These are phyloP conservation scores for Periglandula ipomoeae DNA, from an alignment of 2,329 filamentous ascomycete genomes.

Conservation along the genomic window DNA sequence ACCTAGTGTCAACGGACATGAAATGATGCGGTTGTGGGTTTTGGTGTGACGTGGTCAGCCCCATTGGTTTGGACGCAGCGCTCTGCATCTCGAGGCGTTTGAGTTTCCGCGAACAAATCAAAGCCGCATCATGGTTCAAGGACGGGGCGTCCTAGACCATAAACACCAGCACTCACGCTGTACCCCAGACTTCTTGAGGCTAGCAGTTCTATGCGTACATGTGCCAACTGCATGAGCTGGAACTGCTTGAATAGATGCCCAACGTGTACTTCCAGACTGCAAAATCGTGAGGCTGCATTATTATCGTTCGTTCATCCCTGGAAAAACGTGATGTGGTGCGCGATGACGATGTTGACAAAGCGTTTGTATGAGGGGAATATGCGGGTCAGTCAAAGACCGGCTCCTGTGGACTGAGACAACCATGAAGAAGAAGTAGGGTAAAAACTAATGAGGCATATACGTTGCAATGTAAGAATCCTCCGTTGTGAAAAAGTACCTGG, in stretches of 20 bases:
- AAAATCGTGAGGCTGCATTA: not conserved
- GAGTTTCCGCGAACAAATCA: not conserved
- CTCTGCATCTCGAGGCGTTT: not conserved
- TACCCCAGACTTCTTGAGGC: slow-evolving; percentile 4
- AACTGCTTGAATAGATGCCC: slow-evolving; percentile 2
- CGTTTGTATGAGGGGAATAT: too few relatives aligned
- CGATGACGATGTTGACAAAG: not conserved
- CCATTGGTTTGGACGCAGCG: slow-evolving; percentile 5
- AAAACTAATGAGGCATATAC: not conserved
- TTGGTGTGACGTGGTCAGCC: slow-evolving; percentile 10
- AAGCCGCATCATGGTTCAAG: not conserved
- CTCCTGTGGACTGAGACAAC: too few relatives aligned
- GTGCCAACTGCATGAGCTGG: not conserved
- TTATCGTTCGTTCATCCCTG: not conserved
- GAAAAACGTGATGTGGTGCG: not conserved
- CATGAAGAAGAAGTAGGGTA: too few relatives aligned
- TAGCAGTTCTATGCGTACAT: not conserved
- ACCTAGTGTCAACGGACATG: not conserved
- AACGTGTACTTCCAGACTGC: not conserved
- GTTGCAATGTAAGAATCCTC: too few relatives aligned
- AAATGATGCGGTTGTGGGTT: slow-evolving; percentile 1
- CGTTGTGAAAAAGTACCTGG: too few relatives aligned
- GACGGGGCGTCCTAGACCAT: not conserved
- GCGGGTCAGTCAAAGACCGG: too few relatives aligned
- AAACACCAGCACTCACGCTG: not conserved